phyloP scores from a whole-genome alignment of 306 rosid species.

The Cicer judaicum region DNA sequence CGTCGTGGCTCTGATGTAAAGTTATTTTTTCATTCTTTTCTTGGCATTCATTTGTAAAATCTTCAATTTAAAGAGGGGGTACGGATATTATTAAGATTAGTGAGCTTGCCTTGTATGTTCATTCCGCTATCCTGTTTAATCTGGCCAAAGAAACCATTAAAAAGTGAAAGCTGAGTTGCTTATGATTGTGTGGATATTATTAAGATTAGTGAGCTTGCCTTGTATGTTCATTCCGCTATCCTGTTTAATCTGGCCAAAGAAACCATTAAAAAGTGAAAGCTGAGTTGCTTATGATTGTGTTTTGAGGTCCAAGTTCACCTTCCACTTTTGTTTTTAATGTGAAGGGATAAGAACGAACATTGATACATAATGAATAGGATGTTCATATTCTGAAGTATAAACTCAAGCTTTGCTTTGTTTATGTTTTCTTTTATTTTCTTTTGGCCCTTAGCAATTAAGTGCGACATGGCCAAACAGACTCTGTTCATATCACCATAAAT shows the following conservation, averaged over 20 bases:
- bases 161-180: conserved; percentile 45
- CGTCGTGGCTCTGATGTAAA: conserved; percentile 58
- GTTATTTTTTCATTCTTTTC: conserved; percentile 80
- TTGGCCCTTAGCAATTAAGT: background rate
- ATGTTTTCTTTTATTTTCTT: background rate
- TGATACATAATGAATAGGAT: conserved; percentile 44
- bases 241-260: conserved; percentile 42
- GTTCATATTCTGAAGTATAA: conserved; percentile 39
- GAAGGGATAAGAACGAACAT: conserved; percentile 47
- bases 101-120: conserved; percentile 43
- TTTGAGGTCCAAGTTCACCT: conserved; percentile 53
- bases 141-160: conserved; percentile 51
- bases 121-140: conserved; percentile 37
- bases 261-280: conserved; percentile 48
- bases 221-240: conserved; percentile 23
- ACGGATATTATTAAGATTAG: conserved; percentile 49
- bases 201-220: conserved; percentile 53
- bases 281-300: conserved; percentile 39
- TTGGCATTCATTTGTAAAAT: conserved; percentile 69
- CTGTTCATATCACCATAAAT: background rate
- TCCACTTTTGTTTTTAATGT: conserved; percentile 56
- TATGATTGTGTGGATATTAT: too few relatives aligned
- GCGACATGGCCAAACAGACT: background rate
- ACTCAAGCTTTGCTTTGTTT: background rate
- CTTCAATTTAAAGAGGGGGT: conserved; percentile 54